Evolutionary conservation across 805 yeast species (phyloP).

Genomic region (Cyberlindnera bimundalis): DNA sequence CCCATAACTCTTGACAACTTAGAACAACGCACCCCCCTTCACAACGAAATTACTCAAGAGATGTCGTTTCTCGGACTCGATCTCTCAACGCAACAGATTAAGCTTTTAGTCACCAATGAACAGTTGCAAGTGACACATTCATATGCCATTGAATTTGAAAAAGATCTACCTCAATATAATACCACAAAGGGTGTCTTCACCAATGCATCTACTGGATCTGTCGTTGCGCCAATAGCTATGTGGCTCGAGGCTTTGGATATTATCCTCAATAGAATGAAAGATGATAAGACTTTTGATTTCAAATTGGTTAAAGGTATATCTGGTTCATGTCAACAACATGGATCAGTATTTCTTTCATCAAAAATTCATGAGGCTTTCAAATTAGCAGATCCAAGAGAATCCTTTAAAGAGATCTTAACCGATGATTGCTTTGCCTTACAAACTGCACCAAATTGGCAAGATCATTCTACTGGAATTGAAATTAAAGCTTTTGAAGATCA

Average conservation of each 20-base stretch:
- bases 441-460: conserved; percentile 92
- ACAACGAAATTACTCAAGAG: too few relatives aligned
- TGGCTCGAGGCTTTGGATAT: conserved; percentile 83
- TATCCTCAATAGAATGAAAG: conserved; percentile 48
- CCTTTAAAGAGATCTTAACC: conserved; percentile 44
- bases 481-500: conserved; percentile 54
- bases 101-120: conserved; percentile 62
- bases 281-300: conserved; percentile 50
- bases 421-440: conserved; percentile 56
- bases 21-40: too few relatives aligned
- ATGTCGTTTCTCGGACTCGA: conserved; percentile 63
- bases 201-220: conserved; percentile 51
- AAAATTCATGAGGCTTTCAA: conserved; percentile 41
- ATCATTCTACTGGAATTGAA: conserved; percentile 78
- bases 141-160: conserved; percentile 70
- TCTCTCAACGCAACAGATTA: conserved; percentile 85
- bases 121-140: conserved; percentile 50
- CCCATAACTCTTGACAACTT: too few relatives aligned
- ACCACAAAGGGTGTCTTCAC: conserved; percentile 72
- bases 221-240: conserved; percentile 81
- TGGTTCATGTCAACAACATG: conserved; percentile 93
- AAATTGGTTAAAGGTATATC: conserved; percentile 58
- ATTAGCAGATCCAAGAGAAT: conserved; percentile 30
- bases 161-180: conserved; percentile 54
- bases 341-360: conserved; percentile 76